These are phyloP conservation scores for Calvatia gigantea DNA, from an alignment of 768 basidiomycete species.

Conservation along the genomic window DNA sequence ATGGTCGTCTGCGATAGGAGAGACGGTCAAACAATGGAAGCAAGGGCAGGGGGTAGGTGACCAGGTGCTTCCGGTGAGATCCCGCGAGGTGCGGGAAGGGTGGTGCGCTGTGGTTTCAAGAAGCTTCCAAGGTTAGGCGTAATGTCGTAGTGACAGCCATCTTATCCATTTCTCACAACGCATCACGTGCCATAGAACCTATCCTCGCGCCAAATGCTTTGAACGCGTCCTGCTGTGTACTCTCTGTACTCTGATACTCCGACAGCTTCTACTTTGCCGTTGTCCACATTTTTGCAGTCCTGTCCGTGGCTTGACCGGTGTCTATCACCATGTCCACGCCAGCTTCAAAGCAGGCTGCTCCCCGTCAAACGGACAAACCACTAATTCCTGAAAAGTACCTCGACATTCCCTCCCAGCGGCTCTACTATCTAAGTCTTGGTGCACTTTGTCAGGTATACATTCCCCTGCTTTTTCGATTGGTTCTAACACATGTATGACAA, in stretches of 20 bases:
- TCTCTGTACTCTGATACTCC: too few species aligned
- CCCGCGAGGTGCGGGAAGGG: too few species aligned
- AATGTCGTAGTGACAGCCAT: too few species aligned
- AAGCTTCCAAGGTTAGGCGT: too few species aligned
- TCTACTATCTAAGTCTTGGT: conserved; percentile 74
- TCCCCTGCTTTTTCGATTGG: background rate
- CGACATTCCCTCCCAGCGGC: conserved; percentile 75
- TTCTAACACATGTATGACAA: conserved; percentile 24
- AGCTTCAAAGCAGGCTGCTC: background rate
- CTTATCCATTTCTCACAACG: background rate
- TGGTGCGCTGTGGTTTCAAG: too few species aligned
- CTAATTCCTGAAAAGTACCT: conserved; percentile 72
- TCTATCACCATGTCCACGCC: conserved; percentile 8
- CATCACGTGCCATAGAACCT: background rate
- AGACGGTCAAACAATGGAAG: too few species aligned
- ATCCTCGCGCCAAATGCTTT: too few species aligned
- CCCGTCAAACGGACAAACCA: conserved; percentile 26
- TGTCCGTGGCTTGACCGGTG: background rate
- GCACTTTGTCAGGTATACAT: conserved; percentile 65
- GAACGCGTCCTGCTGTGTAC: background rate
- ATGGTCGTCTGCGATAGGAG: too few species aligned
- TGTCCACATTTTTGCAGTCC: background rate
- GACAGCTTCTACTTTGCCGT: too few species aligned
- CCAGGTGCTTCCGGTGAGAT: too few species aligned
- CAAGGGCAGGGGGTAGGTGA: too few species aligned